Conservation (phyloP, 1,139 yeast species). For the Saccharomyces pastorianus region DNA sequence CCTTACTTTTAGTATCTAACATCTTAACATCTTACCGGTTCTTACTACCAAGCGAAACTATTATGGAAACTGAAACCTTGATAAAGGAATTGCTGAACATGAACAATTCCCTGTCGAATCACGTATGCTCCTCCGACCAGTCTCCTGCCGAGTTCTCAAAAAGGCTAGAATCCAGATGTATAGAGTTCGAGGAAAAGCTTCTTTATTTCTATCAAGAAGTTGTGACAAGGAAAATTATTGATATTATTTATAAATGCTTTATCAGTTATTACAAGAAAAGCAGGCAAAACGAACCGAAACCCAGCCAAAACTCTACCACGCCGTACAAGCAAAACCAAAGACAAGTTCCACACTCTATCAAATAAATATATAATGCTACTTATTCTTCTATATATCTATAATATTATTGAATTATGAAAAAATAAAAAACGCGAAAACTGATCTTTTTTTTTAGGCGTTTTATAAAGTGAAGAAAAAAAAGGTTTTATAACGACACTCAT, state of each 20-base stretch:
- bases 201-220: constrained; percentile 16
- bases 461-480: background rate
- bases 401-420: background rate
- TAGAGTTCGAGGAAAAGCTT: constrained; percentile 10
- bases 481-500: background rate
- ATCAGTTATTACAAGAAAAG: background rate
- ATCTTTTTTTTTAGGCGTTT: background rate
- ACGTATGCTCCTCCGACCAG: background rate
- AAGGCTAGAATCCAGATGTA: constrained; percentile 8
- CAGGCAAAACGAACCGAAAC: background rate
- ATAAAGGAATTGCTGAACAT: background rate
- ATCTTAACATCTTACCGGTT: background rate
- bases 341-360: background rate
- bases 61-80: background rate
- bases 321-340: background rate
- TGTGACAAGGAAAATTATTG: constrained; percentile 17
- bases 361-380: background rate
- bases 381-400: background rate
- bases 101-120: background rate
- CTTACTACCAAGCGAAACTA: background rate
- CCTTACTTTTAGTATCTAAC: background rate
- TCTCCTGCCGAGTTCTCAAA: background rate
- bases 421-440: background rate
- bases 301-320: background rate
- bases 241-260: constrained; percentile 2